Percentiles rank a stretch among this genome's conserved stretches.
phyloP scores from a whole-genome alignment of 75 land plant genomes.

The Selaginella tamariscina region DNA sequence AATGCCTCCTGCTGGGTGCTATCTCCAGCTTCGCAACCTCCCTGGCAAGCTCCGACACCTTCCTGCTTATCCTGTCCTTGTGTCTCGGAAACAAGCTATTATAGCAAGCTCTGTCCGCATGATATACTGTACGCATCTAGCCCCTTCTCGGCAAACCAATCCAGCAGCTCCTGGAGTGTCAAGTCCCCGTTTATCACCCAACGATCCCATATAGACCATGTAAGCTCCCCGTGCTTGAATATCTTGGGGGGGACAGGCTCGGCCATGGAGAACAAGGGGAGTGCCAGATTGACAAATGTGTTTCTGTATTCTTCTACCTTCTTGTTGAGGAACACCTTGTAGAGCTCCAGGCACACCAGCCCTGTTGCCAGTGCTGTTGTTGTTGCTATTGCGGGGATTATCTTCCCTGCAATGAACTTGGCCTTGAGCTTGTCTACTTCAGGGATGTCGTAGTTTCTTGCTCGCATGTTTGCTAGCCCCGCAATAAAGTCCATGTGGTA shows the following conservation, averaged over 20 bases:
- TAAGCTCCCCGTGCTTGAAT: conserved; percentile 48
- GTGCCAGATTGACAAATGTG: conserved; percentile 77
- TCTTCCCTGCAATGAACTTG: conserved; percentile 82
- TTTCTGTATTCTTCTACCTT: conserved; percentile 64
- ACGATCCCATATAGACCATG: conserved; percentile 90
- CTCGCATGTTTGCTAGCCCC: conserved; percentile 87
- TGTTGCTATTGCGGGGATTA: conserved; percentile 92
- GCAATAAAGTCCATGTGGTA: conserved; percentile 87
- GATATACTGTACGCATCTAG: conserved; percentile 82
- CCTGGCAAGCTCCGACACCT: conserved; percentile 45
- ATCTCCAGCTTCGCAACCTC: conserved; percentile 66
- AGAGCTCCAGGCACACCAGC: conserved; percentile 80
- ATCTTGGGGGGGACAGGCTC: conserved; percentile 88
- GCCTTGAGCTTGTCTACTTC: conserved; percentile 95
- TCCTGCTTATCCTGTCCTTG: conserved; percentile 56
- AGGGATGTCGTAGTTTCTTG: conserved; percentile 84
- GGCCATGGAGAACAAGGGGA: conserved; percentile 82
- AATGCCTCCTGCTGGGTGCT: conserved; percentile 49
- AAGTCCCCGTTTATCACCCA: conserved; percentile 60
- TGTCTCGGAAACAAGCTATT: conserved; percentile 80
- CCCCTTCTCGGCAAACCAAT: conserved; percentile 63
- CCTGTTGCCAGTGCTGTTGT: conserved; percentile 93
- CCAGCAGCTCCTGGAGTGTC: conserved; percentile 47
- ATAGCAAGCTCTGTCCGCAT: conserved; percentile 64
- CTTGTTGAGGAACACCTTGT: conserved; percentile 65